A percentile compares a stretch with the other conserved stretches of the same genome.
Conservation (phyloP, 2,329 filamentous ascomycete genomes). For the Talaromyces sp. region DNA sequence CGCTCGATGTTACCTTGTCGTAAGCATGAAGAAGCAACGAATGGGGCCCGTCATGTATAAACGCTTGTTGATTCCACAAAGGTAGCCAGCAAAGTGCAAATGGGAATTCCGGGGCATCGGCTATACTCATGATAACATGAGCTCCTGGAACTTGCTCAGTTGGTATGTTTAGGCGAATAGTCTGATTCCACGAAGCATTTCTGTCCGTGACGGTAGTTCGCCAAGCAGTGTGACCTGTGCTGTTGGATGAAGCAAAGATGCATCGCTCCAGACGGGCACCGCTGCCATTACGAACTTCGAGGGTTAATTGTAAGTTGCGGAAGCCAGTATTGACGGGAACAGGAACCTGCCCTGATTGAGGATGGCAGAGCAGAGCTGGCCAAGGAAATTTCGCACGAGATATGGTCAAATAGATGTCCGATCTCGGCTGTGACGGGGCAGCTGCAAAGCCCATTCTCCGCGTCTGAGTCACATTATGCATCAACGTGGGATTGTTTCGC, state of each 20-base stretch:
- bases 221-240: slow-evolving; percentile 76
- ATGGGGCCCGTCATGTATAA: slow-evolving; percentile 80
- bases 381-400: slow-evolving; percentile 73
- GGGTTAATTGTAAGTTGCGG: slow-evolving; percentile 76
- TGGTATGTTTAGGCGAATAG: slow-evolving; percentile 73
- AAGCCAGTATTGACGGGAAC: slow-evolving; percentile 63
- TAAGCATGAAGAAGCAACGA: slow-evolving; percentile 81
- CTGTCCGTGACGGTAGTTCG: slow-evolving; percentile 76
- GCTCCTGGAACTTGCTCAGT: slow-evolving; percentile 75
- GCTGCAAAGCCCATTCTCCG: slow-evolving; percentile 91
- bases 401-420: slow-evolving; percentile 91
- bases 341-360: slow-evolving; percentile 76
- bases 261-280: slow-evolving; percentile 84
- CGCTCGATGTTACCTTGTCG: slow-evolving; percentile 80
- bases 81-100: slow-evolving; percentile 93
- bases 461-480: slow-evolving; percentile 77
- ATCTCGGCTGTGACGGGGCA: slow-evolving; percentile 80
- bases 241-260: slow-evolving; percentile 83
- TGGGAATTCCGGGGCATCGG: slow-evolving; percentile 79
- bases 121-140: slow-evolving; percentile 85
- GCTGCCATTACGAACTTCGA: slow-evolving; percentile 76
- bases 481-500: slow-evolving; percentile 78
- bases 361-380: slow-evolving; percentile 61
- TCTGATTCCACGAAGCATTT: slow-evolving; percentile 83
- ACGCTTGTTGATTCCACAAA: slow-evolving; percentile 87